These are phyloP conservation scores for Nicotiana paniculata DNA, from an alignment of 257 asterid genomes.

Conservation along the genomic window DNA sequence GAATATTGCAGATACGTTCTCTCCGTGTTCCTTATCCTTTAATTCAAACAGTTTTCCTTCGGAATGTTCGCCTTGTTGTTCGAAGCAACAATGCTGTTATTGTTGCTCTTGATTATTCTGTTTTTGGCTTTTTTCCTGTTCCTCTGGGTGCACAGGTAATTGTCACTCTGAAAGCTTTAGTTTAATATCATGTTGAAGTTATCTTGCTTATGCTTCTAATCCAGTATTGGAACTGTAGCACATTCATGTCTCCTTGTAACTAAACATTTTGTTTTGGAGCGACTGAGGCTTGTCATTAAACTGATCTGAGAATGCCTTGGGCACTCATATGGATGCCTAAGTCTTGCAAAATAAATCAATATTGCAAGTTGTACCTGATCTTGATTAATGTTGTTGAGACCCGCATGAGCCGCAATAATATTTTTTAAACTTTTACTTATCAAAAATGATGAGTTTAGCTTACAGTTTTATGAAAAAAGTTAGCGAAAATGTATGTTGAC, in stretches of 20 bases:
- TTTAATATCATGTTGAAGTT: not conserved
- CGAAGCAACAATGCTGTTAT: slow-evolving; percentile 57
- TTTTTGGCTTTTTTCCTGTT: slow-evolving; percentile 90
- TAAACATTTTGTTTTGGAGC: not conserved
- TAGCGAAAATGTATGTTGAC: not conserved
- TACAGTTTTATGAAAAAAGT: not conserved
- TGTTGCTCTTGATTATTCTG: slow-evolving; percentile 74
- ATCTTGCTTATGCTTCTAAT: not conserved
- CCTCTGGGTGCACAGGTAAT: slow-evolving; percentile 98
- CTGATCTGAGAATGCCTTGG: not conserved
- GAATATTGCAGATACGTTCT: slow-evolving; percentile 70
- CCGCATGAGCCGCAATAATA: not conserved
- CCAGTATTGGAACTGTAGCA: not conserved
- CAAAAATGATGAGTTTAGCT: not conserved
- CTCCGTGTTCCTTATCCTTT: slow-evolving; percentile 89
- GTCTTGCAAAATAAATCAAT: not conserved
- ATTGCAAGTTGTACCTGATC: not conserved
- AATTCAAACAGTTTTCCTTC: slow-evolving; percentile 89
- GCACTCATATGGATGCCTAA: not conserved
- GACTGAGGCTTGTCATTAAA: not conserved
- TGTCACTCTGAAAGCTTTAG: not conserved
- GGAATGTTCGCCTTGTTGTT: slow-evolving; percentile 73
- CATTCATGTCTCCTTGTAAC: not conserved
- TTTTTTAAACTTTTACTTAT: not conserved
- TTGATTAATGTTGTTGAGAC: not conserved